A percentile compares a stretch with the other conserved stretches of the same genome.
These are phyloP conservation scores for Coniferiporia weirii DNA, from an alignment of 1,284 basidiomycete species.

Conservation along the genomic window DNA sequence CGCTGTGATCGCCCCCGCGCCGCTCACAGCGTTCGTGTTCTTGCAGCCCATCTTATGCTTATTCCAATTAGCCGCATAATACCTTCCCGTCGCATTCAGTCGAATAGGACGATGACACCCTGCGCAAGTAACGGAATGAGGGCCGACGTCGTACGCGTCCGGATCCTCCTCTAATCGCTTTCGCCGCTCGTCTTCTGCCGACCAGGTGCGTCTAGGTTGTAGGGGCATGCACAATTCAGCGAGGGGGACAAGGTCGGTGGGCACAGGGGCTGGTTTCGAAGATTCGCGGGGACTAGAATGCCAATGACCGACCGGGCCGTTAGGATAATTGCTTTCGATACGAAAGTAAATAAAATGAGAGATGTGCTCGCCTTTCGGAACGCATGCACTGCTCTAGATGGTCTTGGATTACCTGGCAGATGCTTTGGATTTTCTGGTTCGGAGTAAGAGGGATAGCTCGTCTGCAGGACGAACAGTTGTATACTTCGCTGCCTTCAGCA, in stretches of 20 bases:
- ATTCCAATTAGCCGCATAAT: constrained; percentile 19
- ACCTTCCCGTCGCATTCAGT: constrained; percentile 17
- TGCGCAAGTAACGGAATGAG: constrained; percentile 16
- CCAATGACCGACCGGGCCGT: background rate
- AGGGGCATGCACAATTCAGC: constrained; percentile 7
- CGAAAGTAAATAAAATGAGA: background rate
- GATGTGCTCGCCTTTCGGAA: constrained; percentile 7
- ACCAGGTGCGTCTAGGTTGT: constrained; percentile 17
- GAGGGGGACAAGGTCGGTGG: background rate
- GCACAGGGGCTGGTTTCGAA: background rate
- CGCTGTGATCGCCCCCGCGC: constrained; percentile 9
- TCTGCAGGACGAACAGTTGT: constrained; percentile 7
- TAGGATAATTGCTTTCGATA: background rate
- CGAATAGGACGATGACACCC: constrained; percentile 18
- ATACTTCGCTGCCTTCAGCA: constrained; percentile 5
- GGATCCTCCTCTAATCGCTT: constrained; percentile 17
- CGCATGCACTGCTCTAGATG: constrained; percentile 11
- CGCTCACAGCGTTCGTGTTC: constrained; percentile 14
- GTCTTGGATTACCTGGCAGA: constrained; percentile 10
- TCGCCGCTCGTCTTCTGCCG: constrained; percentile 17
- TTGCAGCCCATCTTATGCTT: constrained; percentile 20
- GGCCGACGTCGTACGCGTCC: constrained; percentile 18
- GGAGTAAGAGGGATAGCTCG: constrained; percentile 5
- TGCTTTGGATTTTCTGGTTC: constrained; percentile 8
- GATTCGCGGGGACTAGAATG: constrained; percentile 1